These are phyloP conservation scores for Suillus lakei DNA, from an alignment of 768 basidiomycete species.

Conservation along the genomic window DNA sequence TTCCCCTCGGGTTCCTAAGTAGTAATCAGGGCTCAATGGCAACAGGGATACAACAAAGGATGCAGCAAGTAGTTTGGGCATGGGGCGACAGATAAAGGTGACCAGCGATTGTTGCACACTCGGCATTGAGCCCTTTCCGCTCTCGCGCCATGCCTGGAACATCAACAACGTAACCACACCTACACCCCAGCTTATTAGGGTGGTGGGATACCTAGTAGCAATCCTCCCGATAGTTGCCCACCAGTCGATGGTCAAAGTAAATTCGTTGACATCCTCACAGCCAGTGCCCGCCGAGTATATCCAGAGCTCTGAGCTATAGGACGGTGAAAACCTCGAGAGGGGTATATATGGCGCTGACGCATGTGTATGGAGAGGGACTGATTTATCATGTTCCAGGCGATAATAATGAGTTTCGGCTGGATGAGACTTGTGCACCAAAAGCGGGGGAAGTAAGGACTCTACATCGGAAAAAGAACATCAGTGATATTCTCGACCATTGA, in stretches of 20 bases:
- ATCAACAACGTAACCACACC: constrained; percentile 68
- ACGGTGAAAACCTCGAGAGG: constrained; percentile 15
- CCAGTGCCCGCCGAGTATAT: constrained; percentile 59
- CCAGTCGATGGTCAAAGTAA: constrained; percentile 73
- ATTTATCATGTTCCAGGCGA: constrained; percentile 44
- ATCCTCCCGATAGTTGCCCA: constrained; percentile 70
- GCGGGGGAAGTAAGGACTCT: constrained; percentile 64
- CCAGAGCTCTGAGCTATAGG: constrained; percentile 53
- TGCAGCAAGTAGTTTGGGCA: constrained; percentile 47
- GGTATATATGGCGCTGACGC: constrained; percentile 67
- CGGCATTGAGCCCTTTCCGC: constrained; percentile 40
- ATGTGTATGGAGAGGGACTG: constrained; percentile 65
- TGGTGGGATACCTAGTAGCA: constrained; percentile 75
- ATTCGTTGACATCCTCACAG: constrained; percentile 45
- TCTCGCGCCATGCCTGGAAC: constrained; percentile 52
- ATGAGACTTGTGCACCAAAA: constrained; percentile 68
- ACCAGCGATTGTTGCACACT: constrained; percentile 54
- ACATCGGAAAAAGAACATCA: constrained; percentile 19
- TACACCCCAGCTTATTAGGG: constrained; percentile 72
- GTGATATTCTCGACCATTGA: neutral
- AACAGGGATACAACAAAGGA: constrained; percentile 55
- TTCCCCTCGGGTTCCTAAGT: constrained; percentile 65
- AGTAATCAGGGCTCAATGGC: constrained; percentile 58
- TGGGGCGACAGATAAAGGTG: constrained; percentile 43
- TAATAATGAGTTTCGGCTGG: constrained; percentile 71